phyloP scores from a whole-genome alignment of 1,284 basidiomycete species.

The Sporisorium iseilematis-ciliati region DNA sequence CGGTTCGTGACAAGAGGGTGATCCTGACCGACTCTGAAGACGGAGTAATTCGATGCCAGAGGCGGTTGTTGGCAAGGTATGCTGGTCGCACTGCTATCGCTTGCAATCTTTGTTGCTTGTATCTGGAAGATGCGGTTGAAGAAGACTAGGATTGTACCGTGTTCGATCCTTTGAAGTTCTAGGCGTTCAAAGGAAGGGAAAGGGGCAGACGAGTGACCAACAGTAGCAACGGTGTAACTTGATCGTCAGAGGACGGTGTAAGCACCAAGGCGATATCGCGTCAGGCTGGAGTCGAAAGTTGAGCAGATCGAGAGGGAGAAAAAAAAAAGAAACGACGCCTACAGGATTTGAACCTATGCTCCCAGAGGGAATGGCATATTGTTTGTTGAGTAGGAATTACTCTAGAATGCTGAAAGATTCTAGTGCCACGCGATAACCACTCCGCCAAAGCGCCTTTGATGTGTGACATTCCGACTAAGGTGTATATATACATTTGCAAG shows the following conservation, averaged over 20 bases:
- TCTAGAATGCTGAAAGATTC: conserved; percentile 37
- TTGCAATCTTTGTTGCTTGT: conserved; percentile 18
- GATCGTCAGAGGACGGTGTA: too few relatives aligned
- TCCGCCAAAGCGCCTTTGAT: conserved; percentile 48
- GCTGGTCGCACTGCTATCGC: conserved; percentile 5
- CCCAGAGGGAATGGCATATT: conserved; percentile 55
- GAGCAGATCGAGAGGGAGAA: background rate
- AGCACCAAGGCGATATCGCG: too few relatives aligned
- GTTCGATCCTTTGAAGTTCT: too few relatives aligned
- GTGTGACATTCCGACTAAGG: background rate
- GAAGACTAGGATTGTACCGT: conserved; percentile 25
- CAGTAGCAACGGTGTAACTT: too few relatives aligned
- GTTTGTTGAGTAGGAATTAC: conserved; percentile 41
- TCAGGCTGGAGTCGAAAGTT: too few relatives aligned
- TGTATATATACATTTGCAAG: background rate
- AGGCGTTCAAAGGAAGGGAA: too few relatives aligned
- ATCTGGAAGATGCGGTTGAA: conserved; percentile 14
- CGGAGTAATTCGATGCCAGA: conserved; percentile 1
- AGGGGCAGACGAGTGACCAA: too few relatives aligned
- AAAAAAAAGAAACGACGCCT: conserved; percentile 38
- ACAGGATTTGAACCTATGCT: conserved; percentile 59
- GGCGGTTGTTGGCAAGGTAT: conserved; percentile 11
- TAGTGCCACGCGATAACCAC: conserved; percentile 58
- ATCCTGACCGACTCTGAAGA: conserved; percentile 15
- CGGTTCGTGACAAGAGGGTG: conserved; percentile 9